These are phyloP conservation scores for Cyberlindnera subsufficiens DNA, from an alignment of 805 yeast genomes.

Conservation along the genomic window DNA sequence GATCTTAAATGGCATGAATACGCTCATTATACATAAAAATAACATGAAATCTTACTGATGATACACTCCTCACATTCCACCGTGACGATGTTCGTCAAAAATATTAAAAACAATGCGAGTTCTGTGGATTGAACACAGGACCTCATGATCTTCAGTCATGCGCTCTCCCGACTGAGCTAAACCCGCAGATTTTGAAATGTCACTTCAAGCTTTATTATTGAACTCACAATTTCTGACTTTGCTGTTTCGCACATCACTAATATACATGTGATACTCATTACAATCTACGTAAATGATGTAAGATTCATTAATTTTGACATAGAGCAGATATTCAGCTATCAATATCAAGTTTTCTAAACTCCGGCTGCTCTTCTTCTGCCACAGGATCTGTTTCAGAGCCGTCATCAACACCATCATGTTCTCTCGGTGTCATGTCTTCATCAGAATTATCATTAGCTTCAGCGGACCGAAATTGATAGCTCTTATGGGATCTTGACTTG, in stretches of 20 bases:
- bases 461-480: not conserved
- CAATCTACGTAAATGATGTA: too few relatives aligned
- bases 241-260: not conserved
- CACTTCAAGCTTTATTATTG: too few relatives aligned
- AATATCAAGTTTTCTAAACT: too few relatives aligned
- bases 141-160: slow-evolving; percentile 55
- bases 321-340: too few relatives aligned
- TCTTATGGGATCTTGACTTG: not conserved
- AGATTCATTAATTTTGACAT: too few relatives aligned
- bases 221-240: not conserved
- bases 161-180: slow-evolving; percentile 31
- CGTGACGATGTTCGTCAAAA: too few relatives aligned
- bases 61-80: not conserved
- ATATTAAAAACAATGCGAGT: slow-evolving; percentile 35
- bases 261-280: too few relatives aligned
- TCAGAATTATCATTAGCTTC: not conserved
- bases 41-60: too few relatives aligned
- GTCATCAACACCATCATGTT: not conserved
- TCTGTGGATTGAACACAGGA: slow-evolving; percentile 81
- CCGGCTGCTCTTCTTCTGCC: too few relatives aligned
- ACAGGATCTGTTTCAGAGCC: not conserved
- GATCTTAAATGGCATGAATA: too few relatives aligned
- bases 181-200: slow-evolving; percentile 20
- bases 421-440: not conserved
- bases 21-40: too few relatives aligned